Percentiles rank a stretch among this genome's conserved stretches.
These are phyloP conservation scores for Bipolaris zeicola DNA, from an alignment of 2,329 filamentous ascomycete genomes.

Conservation along the genomic window DNA sequence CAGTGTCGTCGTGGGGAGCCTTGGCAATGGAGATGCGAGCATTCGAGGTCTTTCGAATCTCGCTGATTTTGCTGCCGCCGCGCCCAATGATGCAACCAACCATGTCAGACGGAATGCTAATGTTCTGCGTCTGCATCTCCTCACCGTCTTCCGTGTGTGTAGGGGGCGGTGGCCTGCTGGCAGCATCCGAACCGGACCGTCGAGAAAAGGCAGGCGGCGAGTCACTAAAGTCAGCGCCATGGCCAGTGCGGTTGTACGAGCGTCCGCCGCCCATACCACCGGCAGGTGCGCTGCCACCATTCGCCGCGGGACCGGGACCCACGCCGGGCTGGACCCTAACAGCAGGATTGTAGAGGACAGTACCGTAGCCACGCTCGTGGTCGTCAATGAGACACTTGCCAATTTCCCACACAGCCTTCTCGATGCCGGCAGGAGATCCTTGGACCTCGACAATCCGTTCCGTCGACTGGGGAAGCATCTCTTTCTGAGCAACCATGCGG, in stretches of 20 bases:
- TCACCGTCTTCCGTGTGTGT: constrained; percentile 95
- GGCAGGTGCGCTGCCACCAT: constrained; percentile 59
- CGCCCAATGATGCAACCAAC: constrained; percentile 99
- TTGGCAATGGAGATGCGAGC: constrained; percentile 98
- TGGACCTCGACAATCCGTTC: constrained; percentile 98
- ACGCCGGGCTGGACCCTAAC: constrained; percentile 77
- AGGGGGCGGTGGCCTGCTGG: constrained; percentile 74
- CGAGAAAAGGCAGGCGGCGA: constrained; percentile 70
- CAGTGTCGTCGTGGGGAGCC: constrained; percentile 93
- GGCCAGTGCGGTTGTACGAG: constrained; percentile 89
- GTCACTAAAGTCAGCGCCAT: constrained; percentile 97
- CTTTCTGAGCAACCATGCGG: constrained; percentile 99
- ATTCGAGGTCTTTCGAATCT: constrained; percentile 95
- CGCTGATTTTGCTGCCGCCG: constrained; percentile 94
- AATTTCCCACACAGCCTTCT: constrained; percentile 97
- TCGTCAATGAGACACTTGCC: constrained; percentile 98
- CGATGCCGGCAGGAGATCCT: constrained; percentile 91
- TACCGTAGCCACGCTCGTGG: constrained; percentile 95
- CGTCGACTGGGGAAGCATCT: constrained; percentile 98
- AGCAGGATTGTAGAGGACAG: constrained; percentile 95
- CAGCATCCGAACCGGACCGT: constrained; percentile 82
- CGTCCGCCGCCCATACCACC: constrained; percentile 60
- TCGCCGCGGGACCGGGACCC: constrained; percentile 58
- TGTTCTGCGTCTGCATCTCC: constrained; percentile 98
- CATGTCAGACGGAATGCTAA: constrained; percentile 99